Conservation (phyloP, 2,329 filamentous ascomycete species). For the Penicillium sp. region DNA sequence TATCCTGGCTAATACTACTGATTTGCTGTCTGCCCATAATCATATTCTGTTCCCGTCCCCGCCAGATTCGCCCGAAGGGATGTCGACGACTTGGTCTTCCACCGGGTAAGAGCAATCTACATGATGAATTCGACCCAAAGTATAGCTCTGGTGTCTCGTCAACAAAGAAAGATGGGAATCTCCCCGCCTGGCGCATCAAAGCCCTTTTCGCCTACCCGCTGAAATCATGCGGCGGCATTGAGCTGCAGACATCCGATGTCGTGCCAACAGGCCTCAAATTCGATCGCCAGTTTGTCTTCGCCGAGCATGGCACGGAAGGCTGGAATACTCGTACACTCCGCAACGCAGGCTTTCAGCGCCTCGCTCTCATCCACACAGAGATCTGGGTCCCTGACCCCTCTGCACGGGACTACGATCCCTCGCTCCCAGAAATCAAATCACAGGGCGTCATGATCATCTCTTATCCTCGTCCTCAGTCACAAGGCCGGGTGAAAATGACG, state of each 20-base stretch:
- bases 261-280: slow-evolving; percentile 70
- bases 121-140: slow-evolving; percentile 57
- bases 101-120: slow-evolving; percentile 51
- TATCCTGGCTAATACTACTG: neutral
- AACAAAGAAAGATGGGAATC: slow-evolving; percentile 29
- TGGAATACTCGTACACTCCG: slow-evolving; percentile 47
- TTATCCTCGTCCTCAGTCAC: slow-evolving; percentile 37
- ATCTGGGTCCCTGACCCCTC: slow-evolving; percentile 59
- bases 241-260: slow-evolving; percentile 65
- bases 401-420: slow-evolving; percentile 42
- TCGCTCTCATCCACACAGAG: slow-evolving; percentile 68
- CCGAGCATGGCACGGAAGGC: slow-evolving; percentile 54
- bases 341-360: slow-evolving; percentile 52
- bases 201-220: slow-evolving; percentile 79
- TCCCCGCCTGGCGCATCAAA: slow-evolving; percentile 55
- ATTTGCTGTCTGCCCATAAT: slow-evolving; percentile 10
- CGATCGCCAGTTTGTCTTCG: slow-evolving; percentile 82
- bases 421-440: slow-evolving; percentile 50
- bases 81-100: slow-evolving; percentile 54
- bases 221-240: slow-evolving; percentile 78
- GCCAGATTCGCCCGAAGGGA: slow-evolving; percentile 40
- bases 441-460: slow-evolving; percentile 55
- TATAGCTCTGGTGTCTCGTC: slow-evolving; percentile 44
- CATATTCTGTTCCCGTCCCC: slow-evolving; percentile 2
- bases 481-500: slow-evolving; percentile 11